Base-by-base conservation (phyloP, 495 filamentous ascomycete species). In the Hamigera avellanea region DNA sequence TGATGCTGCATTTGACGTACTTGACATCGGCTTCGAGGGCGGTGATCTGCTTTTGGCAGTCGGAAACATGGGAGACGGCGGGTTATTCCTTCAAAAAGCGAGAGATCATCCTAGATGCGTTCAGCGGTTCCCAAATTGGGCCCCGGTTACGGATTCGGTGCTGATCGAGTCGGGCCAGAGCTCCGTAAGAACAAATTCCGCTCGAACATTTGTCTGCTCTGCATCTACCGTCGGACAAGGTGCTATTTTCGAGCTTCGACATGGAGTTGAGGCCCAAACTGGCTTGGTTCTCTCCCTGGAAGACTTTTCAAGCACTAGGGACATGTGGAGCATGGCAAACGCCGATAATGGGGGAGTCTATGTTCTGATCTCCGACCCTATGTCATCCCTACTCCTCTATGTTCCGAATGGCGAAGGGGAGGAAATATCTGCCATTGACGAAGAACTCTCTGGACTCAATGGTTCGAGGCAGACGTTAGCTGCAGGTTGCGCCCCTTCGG, bases 21-120 rank as follows among this genome's bases (percentile, higher is more conserved):
- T 69, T 30, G 57, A 67, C 33, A 57, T 70, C 62, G 40, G 65
- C 60, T 26, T 70, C 49, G 44, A 65, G 6, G 72, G 69, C 35
- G 75, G 75, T 15, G 89, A 95, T 50, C 62, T 93, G 26, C 68
- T 95, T 28, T 61, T 94, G 14, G 73, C 82, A 5, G 83, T 79
- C 12, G 86, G 91, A n/a, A 78, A 81, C 36, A 78, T 77, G 32
- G 81, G 86, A n/a, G 68, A 78, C 43, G 91, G 89, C 6, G 78
- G 79, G 0, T 67, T 87, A 8, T 93, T 81, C 66, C 61, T 75
- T 43, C 78, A 83, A 54, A 61, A 75, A 54, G 60, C 60, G 26
- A 51, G 70, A 34, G 54, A 67, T 27, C 54, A 64, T 26, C 66
- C 66, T 14, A 59, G 65, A 45, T 67, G 57, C 54, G 51, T 74